Evolutionary conservation across 192 early-diverging fungal species (phyloP), one percentile per base, ranked within the genome.

Genomic region (Podila epicladia): DNA sequence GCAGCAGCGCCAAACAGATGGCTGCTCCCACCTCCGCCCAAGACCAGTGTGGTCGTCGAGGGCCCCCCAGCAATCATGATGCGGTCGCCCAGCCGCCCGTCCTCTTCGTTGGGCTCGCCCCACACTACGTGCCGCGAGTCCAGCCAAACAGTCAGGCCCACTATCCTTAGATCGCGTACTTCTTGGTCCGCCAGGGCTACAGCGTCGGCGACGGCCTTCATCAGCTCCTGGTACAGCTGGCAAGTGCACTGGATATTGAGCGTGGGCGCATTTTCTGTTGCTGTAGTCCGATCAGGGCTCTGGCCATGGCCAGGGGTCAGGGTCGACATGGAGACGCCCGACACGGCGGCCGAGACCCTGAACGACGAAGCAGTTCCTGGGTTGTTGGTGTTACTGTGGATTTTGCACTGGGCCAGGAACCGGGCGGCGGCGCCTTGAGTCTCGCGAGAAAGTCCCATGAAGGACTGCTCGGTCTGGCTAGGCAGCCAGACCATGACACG

Each of bases 121-220:
- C 73, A 75, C 4, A 75, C 60, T 22, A 75, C 73, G 57, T 75
- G 73, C 2, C 73, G 65, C 1, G 73, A 75, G 49, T 75, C 73
- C 0, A 75, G 35, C 73, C 73, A 75, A 12, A 75, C 73, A 6
- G 73, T 69, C 12, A 75, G 61, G 19, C 73, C 73, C 1, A 75
- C 66, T 0, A 48, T 69, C 0, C 73, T 29, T 2, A 75, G 59
- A 41, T 68, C 73, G 3, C 73, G 58, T 12, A 75, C 68, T 15
- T 75, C 73, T 29, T 75, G 73, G 29, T 75, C 73, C 17, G 73
- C 73, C 11, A 75, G 53, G 11, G 73, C 65, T 0, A 75, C 61
- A 0, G 73, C 73, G 9, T 75, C 73, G 6, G 73, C 66, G 24
- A 75, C 61, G 9, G 66, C 65, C 17, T 75, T 67, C 22, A 55